A percentile compares a stretch with the other conserved stretches of the same genome.
phyloP scores from a whole-genome alignment of 352 stramenopile genomes.

The Bremia lactucae region DNA sequence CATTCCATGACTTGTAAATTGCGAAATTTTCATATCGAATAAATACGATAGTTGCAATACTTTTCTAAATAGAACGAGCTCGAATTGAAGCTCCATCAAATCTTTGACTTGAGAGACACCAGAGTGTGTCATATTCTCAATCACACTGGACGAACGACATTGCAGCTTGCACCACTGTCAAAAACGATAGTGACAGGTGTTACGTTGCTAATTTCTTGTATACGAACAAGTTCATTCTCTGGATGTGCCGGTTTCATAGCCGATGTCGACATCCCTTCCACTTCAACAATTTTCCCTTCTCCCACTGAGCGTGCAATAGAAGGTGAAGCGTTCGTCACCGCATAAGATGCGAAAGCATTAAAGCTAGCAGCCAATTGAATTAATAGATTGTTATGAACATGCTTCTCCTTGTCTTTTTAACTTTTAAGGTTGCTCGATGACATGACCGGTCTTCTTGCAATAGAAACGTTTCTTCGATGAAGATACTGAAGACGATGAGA shows the following conservation, averaged over 20 bases:
- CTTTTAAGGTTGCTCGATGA: not conserved
- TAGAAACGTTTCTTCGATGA: not conserved
- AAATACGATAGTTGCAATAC: not conserved
- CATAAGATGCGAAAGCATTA: not conserved
- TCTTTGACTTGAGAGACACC: conserved; percentile 5
- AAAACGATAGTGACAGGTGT: conserved; percentile 10
- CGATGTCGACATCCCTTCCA: not conserved
- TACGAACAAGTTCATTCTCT: conserved; percentile 8
- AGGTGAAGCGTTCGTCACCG: not conserved
- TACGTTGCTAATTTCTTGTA: conserved; percentile 3
- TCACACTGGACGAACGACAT: conserved; percentile 5
- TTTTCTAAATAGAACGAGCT: not conserved
- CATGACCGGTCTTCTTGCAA: no score
- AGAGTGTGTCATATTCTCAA: not conserved
- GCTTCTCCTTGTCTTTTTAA: not conserved
- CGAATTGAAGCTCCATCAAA: conserved; percentile 1
- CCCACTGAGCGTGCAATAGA: not conserved
- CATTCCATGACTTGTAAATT: no score
- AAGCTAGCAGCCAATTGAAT: not conserved
- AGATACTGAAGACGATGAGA: not conserved
- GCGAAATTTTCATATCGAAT: not conserved
- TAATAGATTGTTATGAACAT: not conserved
- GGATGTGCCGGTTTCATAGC: not conserved
- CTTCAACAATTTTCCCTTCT: not conserved
- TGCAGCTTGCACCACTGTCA: conserved; percentile 8